Evolutionary conservation across 176 grass and related monocot species (phyloP).

Genomic region (Phoenix dactylifera): DNA sequence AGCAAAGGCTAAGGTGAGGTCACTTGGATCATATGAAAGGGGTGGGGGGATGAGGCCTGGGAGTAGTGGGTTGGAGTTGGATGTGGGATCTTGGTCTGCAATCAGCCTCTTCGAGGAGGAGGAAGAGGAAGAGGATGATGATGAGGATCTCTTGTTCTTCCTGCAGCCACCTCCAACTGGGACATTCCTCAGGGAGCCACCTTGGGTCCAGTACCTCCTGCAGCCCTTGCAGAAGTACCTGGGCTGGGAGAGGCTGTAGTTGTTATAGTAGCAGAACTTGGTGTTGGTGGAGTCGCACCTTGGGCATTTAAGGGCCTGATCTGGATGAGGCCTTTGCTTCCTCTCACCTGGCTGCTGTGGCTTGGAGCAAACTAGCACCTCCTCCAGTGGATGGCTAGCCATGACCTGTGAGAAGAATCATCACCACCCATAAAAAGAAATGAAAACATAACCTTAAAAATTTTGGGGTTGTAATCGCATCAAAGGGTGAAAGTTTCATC

Average conservation of each 20-base stretch:
- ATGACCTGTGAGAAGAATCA: background rate
- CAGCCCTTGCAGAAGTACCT: slow-evolving; percentile 47
- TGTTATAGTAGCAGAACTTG: slow-evolving; percentile 84
- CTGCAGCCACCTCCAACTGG: slow-evolving; percentile 26
- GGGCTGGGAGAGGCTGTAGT: slow-evolving; percentile 49
- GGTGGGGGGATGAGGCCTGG: background rate
- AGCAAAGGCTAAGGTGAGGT: slow-evolving; percentile 12
- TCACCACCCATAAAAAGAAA: too few species aligned
- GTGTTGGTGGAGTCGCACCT: slow-evolving; percentile 45
- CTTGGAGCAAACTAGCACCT: background rate
- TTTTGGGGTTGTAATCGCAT: too few species aligned
- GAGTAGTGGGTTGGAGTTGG: slow-evolving; percentile 14
- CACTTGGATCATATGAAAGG: slow-evolving; percentile 5
- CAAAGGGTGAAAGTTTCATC: too few species aligned
- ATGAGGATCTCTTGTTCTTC: slow-evolving; percentile 21
- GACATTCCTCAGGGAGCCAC: slow-evolving; percentile 31
- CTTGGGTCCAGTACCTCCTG: slow-evolving; percentile 41
- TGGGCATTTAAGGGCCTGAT: slow-evolving; percentile 34
- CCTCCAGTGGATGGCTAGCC: slow-evolving; percentile 2
- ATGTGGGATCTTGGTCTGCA: slow-evolving; percentile 5
- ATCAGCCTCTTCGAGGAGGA: background rate
- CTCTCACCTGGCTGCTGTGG: slow-evolving; percentile 22
- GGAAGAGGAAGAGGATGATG: background rate
- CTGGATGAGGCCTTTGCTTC: slow-evolving; percentile 33
- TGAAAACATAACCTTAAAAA: too few species aligned